Evolutionary conservation across 2,329 filamentous ascomycete species (phyloP), one percentile per base, ranked within the genome.

Genomic region (Parasarocladium wereldwijsianum): DNA sequence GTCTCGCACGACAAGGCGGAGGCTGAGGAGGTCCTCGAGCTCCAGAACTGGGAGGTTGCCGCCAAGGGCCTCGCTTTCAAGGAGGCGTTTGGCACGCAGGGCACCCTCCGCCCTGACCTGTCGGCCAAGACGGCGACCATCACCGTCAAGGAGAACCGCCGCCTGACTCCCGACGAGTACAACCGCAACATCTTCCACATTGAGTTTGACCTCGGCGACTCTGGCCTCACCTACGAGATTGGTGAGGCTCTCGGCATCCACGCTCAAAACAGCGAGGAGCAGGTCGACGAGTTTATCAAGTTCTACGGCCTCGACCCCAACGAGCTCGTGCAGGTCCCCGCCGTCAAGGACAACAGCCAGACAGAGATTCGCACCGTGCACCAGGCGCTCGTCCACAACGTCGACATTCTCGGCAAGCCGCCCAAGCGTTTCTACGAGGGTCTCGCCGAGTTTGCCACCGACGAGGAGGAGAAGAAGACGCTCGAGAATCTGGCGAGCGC

Each of bases 121-220:
- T 60, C 78, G 8, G 74, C 83, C 47, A 85, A 87, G 69, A 96
- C 87, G 2, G 76, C 70, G 45, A 82, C 84, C 24, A 79, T 94
- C 32, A 78, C 75, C 32, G 86, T 98, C 54, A 84, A 92, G 63
- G 90, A 96, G 63, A 94, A 93, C 60, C 82, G 90, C 37, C 76
- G 90, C 39, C 70, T 98, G 32, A 98, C 90, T 0, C 90, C 90
- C 3, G 46, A 57, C 15, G 79, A 76, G 18, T 98, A 98, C 50
- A 86, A 96, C 55, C 84, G 90, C 43, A 94, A 98, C 66, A 96
- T 98, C 56, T 98, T 98, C 77, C 90, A 98, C 61, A 96, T 98
- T 38, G 90, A 98, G 58, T 98, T 98, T 46, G 90, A 96, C 49
- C 72, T 98, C 15, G 87, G 87, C 36, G 59, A 77, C 45, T 93